These are phyloP conservation scores for Lipomyces orientalis DNA, from an alignment of 805 yeast species.

Conservation along the genomic window DNA sequence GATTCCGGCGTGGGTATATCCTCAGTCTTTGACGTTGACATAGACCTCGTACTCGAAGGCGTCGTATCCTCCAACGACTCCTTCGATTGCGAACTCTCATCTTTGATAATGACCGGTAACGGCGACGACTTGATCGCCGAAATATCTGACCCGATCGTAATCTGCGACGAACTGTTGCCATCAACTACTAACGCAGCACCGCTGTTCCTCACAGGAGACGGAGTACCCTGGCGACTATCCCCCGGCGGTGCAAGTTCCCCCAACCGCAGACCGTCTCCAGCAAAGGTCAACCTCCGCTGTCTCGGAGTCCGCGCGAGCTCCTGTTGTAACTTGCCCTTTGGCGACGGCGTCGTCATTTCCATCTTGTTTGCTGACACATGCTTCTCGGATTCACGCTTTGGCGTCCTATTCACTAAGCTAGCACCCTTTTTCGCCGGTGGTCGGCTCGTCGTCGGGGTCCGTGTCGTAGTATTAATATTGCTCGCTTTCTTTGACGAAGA, in stretches of 20 bases:
- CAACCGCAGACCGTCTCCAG: not conserved
- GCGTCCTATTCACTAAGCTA: not conserved
- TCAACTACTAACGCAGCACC: not conserved
- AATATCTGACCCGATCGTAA: not conserved
- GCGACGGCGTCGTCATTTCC: not conserved
- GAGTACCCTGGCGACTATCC: not conserved
- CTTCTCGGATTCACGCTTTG: not conserved
- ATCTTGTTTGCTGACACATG: not conserved
- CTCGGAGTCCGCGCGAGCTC: not conserved
- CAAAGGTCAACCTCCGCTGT: not conserved
- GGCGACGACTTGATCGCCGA: not conserved
- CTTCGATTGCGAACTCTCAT: not conserved
- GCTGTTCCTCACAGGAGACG: not conserved
- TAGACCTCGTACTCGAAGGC: conserved; percentile 1
- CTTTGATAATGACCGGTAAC: not conserved
- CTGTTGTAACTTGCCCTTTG: not conserved
- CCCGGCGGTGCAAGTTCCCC: not conserved
- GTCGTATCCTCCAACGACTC: not conserved
- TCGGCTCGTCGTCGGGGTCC: not conserved
- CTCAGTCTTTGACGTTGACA: not conserved
- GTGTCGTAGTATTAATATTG: not conserved
- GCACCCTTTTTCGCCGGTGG: not conserved
- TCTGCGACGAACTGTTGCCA: not conserved
- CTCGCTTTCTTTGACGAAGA: not conserved
- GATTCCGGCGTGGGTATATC: not conserved